Percentiles rank a stretch among this genome's conserved stretches.
Conservation (phyloP, 352 stramenopile species). For the Phytophthora rubi region DNA sequence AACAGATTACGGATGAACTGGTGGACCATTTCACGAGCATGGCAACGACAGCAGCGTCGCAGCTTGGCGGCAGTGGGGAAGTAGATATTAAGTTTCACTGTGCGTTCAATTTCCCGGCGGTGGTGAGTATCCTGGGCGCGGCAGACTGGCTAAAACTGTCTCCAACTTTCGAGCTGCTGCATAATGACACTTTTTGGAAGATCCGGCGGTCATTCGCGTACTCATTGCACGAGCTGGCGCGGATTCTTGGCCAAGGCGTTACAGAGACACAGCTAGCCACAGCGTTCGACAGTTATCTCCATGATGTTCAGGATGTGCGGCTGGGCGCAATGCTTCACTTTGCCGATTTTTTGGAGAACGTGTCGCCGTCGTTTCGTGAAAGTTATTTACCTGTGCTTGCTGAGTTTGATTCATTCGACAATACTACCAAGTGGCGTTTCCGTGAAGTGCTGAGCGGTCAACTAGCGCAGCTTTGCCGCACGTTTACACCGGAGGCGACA, state of each 20-base stretch:
- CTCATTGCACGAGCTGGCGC: conserved; percentile 90
- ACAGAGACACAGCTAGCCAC: conserved; percentile 81
- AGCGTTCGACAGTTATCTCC: conserved; percentile 86
- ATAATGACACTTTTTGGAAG: conserved; percentile 88
- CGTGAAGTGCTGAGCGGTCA: conserved; percentile 80
- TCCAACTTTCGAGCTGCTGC: conserved; percentile 81
- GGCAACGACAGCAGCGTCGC: conserved; percentile 60
- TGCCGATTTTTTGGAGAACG: conserved; percentile 80
- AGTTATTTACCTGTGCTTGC: conserved; percentile 82
- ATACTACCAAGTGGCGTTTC: conserved; percentile 88
- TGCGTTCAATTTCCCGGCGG: conserved; percentile 91
- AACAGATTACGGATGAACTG: conserved; percentile 83
- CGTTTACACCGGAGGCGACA: conserved; percentile 73
- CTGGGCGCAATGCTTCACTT: conserved; percentile 88
- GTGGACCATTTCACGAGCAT: conserved; percentile 88
- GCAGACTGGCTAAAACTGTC: conserved; percentile 80
- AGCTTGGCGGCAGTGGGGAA: conserved; percentile 76
- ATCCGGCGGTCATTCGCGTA: conserved; percentile 93
- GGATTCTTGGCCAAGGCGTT: conserved; percentile 81
- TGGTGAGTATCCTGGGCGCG: conserved; percentile 81
- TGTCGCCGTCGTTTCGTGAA: conserved; percentile 75
- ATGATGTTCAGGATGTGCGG: conserved; percentile 83
- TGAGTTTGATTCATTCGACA: conserved; percentile 68
- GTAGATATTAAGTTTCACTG: conserved; percentile 93
- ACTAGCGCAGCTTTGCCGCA: conserved; percentile 69